Conservation (phyloP, 2,329 filamentous ascomycete genomes). For the Paraphaeosphaeria sporulosa region DNA sequence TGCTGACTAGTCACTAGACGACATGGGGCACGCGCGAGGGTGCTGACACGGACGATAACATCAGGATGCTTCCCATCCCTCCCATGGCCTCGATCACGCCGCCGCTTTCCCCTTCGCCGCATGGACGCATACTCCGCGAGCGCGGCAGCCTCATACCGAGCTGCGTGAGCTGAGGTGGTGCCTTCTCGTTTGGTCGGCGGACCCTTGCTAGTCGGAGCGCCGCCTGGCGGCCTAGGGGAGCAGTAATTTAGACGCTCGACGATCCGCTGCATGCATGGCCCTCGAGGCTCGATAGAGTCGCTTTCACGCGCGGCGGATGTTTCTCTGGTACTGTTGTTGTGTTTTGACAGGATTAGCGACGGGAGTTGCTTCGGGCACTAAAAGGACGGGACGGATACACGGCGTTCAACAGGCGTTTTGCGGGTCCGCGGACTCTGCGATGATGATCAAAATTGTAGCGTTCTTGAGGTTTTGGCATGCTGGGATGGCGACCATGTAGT, state of each 20-base stretch:
- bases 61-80: constrained; percentile 49
- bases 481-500: constrained; percentile 42
- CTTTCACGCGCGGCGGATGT: constrained; percentile 7
- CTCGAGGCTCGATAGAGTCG: constrained; percentile 31
- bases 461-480: constrained; percentile 25
- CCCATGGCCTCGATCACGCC: constrained; percentile 44
- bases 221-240: constrained; percentile 32
- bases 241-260: constrained; percentile 48
- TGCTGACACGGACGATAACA: constrained; percentile 74
- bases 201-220: constrained; percentile 28
- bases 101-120: constrained; percentile 43
- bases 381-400: constrained; percentile 42
- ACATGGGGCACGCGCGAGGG: constrained; percentile 95
- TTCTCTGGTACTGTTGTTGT: constrained; percentile 14
- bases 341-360: constrained; percentile 30
- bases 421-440: constrained; percentile 13
- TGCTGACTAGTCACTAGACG: constrained; percentile 65
- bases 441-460: constrained; percentile 38
- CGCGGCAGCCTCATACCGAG: constrained; percentile 38
- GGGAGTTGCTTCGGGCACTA: constrained; percentile 39
- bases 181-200: constrained; percentile 35
- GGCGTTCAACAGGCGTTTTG: constrained; percentile 36
- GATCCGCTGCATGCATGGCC: constrained; percentile 28
- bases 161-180: constrained; percentile 35
- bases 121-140: constrained; percentile 46